Base-by-base conservation (phyloP, 2,329 filamentous ascomycete genomes). In the Colletotrichum caudatum region DNA sequence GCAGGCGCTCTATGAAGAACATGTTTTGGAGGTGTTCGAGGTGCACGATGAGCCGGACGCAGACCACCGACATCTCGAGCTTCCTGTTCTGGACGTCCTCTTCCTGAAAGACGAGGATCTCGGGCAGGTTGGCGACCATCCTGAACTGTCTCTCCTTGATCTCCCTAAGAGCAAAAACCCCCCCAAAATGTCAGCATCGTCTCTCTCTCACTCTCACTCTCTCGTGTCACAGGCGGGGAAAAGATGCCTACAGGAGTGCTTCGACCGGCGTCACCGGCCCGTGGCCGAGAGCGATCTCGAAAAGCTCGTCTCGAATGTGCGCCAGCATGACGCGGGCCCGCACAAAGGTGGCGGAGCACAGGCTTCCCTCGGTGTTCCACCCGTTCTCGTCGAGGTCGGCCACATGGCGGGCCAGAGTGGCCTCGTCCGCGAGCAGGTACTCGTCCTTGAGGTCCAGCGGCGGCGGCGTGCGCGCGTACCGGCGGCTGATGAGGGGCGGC, bases 1-100 rank as follows among this genome's bases (percentile, higher is more conserved):
- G 78, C 0, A 90, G 82, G 20, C 89, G 82, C 67, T 91, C 86
- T 7, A 90, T 79, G 12, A 91, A 84, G 69, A 91, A 90, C 3
- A 88, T 80, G 50, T 90, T 90, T 53, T 90, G 85, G 0, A 89
- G 78, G 57, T 88, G 84, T 29, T 86, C 83, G 2, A 89, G 80
- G 2, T 82, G 81, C 1, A 87, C 77, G 1, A 89, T 76, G 18
- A 87, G 81, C 2, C 85, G 80, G 6, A 81, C 80, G 63, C 86
- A 86, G 0, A 87, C 71, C 0, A 77, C 75, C 0, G 78, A 73
- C 0, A 80, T 70, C 5, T 80, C 73, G 0, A 78, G 50, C 1
- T 78, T 75, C 0, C 76, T 75, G 9, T 81, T 76, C 14, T 81
- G 78, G 1, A 87, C 64, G 4, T 84, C 80, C 7, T 80, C 76